Percentiles rank a stretch among this genome's conserved stretches.
Evolutionary conservation across 495 filamentous ascomycete genomes (phyloP).

Genomic region (Peziza echinospora): DNA sequence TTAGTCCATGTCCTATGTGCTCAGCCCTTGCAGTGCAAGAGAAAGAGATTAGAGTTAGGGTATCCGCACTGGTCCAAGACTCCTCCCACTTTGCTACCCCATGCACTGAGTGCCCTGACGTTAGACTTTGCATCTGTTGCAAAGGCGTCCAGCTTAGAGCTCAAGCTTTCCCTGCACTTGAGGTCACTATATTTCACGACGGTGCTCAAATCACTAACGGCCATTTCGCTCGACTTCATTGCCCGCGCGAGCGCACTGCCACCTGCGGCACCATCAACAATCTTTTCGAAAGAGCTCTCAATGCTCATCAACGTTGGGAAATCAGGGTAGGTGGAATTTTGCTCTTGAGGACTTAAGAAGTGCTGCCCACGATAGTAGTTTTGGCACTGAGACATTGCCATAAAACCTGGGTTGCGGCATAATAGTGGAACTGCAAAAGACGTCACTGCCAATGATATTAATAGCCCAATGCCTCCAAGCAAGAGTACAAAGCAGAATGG

Average conservation of each 20-base stretch:
- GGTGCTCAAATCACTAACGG: slow-evolving; percentile 16
- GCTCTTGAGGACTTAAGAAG: slow-evolving; percentile 5
- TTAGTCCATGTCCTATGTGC: slow-evolving; percentile 1
- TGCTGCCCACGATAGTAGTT: slow-evolving; percentile 3
- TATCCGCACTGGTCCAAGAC: slow-evolving; percentile 18
- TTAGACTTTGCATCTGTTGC: slow-evolving; percentile 16
- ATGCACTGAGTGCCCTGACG: slow-evolving; percentile 14
- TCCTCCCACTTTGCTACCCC: slow-evolving; percentile 19
- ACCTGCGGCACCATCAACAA: slow-evolving; percentile 18
- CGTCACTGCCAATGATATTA: slow-evolving; percentile 5
- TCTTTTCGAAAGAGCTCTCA: slow-evolving; percentile 19
- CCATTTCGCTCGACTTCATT: slow-evolving; percentile 20
- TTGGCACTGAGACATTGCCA: background rate
- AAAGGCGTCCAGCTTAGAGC: slow-evolving; percentile 16
- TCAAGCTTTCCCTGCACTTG: slow-evolving; percentile 18
- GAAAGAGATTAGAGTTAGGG: slow-evolving; percentile 1
- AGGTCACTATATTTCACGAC: slow-evolving; percentile 18
- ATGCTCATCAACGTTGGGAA: slow-evolving; percentile 20
- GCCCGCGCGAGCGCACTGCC: slow-evolving; percentile 17
- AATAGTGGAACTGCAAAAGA: slow-evolving; percentile 2
- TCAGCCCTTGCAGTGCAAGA: background rate
- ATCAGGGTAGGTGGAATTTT: slow-evolving; percentile 12
- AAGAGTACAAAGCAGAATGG: slow-evolving; percentile 16
- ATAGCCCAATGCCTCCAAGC: slow-evolving; percentile 10
- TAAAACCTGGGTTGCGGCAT: slow-evolving; percentile 1